Percentiles rank a stretch among this genome's conserved stretches.
phyloP scores from a whole-genome alignment of 768 basidiomycete genomes.

The Termitomyces sp. region DNA sequence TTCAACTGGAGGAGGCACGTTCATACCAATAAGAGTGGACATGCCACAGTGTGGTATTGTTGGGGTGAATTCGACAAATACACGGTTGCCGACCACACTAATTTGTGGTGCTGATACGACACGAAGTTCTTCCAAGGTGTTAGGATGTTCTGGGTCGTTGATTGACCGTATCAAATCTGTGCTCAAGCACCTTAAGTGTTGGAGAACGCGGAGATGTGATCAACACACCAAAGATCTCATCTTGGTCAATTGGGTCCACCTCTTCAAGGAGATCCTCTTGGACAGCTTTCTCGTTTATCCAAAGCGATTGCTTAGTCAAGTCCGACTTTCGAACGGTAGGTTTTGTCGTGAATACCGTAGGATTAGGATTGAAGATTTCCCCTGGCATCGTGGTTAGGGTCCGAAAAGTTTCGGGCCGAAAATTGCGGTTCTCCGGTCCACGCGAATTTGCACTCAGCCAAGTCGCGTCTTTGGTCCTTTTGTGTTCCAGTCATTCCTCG shows the following conservation, averaged over 20 bases:
- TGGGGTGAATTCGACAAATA: slow-evolving; percentile 92
- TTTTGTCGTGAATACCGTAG: slow-evolving; percentile 66
- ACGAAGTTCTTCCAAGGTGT: slow-evolving; percentile 88
- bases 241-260: slow-evolving; percentile 75
- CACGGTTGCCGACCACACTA: slow-evolving; percentile 45
- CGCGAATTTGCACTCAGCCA: slow-evolving; percentile 11
- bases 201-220: not conserved
- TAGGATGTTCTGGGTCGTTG: slow-evolving; percentile 93
- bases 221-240: slow-evolving; percentile 82
- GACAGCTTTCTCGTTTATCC: slow-evolving; percentile 45
- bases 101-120: slow-evolving; percentile 93
- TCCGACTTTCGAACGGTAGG: slow-evolving; percentile 36
- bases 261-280: slow-evolving; percentile 47
- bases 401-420: slow-evolving; percentile 10
- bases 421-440: slow-evolving; percentile 17
- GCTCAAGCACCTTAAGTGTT: not conserved
- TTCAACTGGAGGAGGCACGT: slow-evolving; percentile 7
- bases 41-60: slow-evolving; percentile 97
- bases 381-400: slow-evolving; percentile 33
- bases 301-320: slow-evolving; percentile 45
- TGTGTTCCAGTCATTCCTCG: not conserved
- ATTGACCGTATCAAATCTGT: slow-evolving; percentile 89
- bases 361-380: slow-evolving; percentile 86
- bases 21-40: slow-evolving; percentile 90
- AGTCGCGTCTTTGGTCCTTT: slow-evolving; percentile 10